Conservation (phyloP, 192 early-diverging fungal genomes). For the Lunasporangiospora selenospora region DNA sequence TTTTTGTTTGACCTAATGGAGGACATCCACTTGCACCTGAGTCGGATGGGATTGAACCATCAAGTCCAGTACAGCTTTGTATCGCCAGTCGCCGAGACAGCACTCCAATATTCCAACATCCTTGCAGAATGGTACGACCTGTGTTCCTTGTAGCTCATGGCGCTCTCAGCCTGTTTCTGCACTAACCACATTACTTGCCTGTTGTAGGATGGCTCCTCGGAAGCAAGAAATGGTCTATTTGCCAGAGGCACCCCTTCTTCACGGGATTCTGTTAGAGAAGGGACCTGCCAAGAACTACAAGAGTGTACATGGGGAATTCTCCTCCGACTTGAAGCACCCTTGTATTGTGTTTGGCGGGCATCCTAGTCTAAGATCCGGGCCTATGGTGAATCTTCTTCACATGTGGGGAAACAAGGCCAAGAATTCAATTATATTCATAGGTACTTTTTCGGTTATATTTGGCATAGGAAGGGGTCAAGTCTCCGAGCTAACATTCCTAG, state of each 20-base stretch:
- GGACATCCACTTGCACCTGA: constrained; percentile 60
- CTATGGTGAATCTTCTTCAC: constrained; percentile 49
- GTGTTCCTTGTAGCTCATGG: too few relatives aligned
- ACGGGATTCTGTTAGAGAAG: constrained; percentile 56
- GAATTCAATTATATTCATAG: constrained; percentile 57
- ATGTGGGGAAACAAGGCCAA: constrained; percentile 54
- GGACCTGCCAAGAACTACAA: constrained; percentile 48
- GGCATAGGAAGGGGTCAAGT: neutral
- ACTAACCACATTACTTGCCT: neutral
- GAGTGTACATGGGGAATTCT: constrained; percentile 42
- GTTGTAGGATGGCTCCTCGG: constrained; percentile 63
- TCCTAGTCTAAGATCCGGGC: constrained; percentile 51
- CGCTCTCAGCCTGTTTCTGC: neutral
- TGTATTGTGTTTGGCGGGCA: constrained; percentile 68
- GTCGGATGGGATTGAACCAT: constrained; percentile 58
- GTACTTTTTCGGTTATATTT: constrained; percentile 9
- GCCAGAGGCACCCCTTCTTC: constrained; percentile 62
- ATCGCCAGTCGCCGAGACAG: constrained; percentile 77
- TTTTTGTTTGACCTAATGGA: constrained; percentile 78
- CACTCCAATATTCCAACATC: constrained; percentile 83
- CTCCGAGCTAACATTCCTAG: neutral
- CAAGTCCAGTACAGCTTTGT: constrained; percentile 73
- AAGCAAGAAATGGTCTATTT: constrained; percentile 73
- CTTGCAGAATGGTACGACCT: constrained; percentile 86
- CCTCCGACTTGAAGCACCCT: constrained; percentile 56